Percentiles rank a stretch among this genome's conserved stretches.
Evolutionary conservation across 1,284 basidiomycete species (phyloP).

Genomic region (Moesziomyces antarcticus): DNA sequence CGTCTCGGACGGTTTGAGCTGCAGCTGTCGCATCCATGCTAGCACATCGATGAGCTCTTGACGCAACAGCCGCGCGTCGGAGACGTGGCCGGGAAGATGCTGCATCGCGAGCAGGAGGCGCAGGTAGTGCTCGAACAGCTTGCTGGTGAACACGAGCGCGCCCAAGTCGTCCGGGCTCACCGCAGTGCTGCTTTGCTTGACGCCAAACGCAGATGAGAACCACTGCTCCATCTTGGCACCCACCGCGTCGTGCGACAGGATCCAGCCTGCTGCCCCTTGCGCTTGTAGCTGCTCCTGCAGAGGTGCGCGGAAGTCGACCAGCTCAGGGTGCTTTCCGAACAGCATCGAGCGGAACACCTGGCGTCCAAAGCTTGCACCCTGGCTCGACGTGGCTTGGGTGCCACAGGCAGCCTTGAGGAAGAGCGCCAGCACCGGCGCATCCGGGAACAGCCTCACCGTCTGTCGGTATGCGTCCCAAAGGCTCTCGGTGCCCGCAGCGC

Average conservation of each 20-base stretch:
- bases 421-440: constrained; percentile 31
- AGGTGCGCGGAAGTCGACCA: constrained; percentile 18
- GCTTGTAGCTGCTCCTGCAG: constrained; percentile 13
- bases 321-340: constrained; percentile 34
- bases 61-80: background rate
- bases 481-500: constrained; percentile 16
- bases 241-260: constrained; percentile 27
- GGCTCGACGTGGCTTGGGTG: background rate
- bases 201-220: constrained; percentile 27
- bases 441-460: constrained; percentile 32
- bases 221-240: constrained; percentile 30
- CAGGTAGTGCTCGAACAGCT: constrained; percentile 38
- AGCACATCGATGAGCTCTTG: constrained; percentile 29
- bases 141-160: constrained; percentile 22
- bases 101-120: constrained; percentile 27
- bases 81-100: constrained; percentile 19
- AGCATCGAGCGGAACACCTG: constrained; percentile 33
- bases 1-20: constrained; percentile 17
- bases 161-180: constrained; percentile 2
- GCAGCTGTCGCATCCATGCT: constrained; percentile 37
- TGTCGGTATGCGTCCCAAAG: constrained; percentile 34
- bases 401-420: constrained; percentile 31
- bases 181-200: background rate
- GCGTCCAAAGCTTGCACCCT: constrained; percentile 16
- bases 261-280: constrained; percentile 19